These are phyloP conservation scores for Didymella exigua DNA, from an alignment of 2,329 filamentous ascomycete genomes.

Conservation along the genomic window DNA sequence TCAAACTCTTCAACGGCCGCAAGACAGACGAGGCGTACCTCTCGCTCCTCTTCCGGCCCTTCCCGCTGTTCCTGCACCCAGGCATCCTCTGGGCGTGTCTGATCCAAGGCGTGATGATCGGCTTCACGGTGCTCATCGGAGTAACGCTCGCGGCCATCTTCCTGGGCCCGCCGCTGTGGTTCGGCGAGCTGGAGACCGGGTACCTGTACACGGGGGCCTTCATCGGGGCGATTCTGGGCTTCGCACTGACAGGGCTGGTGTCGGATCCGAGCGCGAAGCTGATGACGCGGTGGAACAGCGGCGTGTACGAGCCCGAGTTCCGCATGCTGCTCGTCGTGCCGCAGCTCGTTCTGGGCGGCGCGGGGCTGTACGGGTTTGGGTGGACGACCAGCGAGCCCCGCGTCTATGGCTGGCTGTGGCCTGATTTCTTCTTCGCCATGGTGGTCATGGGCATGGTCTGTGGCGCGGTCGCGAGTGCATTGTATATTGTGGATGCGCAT, in stretches of 20 bases:
- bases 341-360: slow-evolving; percentile 76
- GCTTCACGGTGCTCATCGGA: slow-evolving; percentile 91
- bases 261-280: slow-evolving; percentile 73
- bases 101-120: slow-evolving; percentile 87
- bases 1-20: slow-evolving; percentile 78
- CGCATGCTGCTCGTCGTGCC: slow-evolving; percentile 81
- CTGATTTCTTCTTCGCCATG: slow-evolving; percentile 81
- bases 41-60: slow-evolving; percentile 70
- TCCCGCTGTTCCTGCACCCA: slow-evolving; percentile 82
- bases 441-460: slow-evolving; percentile 91
- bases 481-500: slow-evolving; percentile 94
- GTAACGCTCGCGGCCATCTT: slow-evolving; percentile 85
- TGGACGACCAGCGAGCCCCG: slow-evolving; percentile 67
- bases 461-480: slow-evolving; percentile 80
- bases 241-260: slow-evolving; percentile 73
- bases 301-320: slow-evolving; percentile 91
- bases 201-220: slow-evolving; percentile 84
- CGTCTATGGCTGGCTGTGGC: slow-evolving; percentile 73
- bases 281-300: slow-evolving; percentile 76
- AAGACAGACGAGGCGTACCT: slow-evolving; percentile 78
- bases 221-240: slow-evolving; percentile 78
- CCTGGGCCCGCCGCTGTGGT: slow-evolving; percentile 80
- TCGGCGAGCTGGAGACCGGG: slow-evolving; percentile 80
- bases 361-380: slow-evolving; percentile 85
- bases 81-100: slow-evolving; percentile 82